Conservation (phyloP, 2,329 filamentous ascomycete species). For the Podosphaera fusca region DNA sequence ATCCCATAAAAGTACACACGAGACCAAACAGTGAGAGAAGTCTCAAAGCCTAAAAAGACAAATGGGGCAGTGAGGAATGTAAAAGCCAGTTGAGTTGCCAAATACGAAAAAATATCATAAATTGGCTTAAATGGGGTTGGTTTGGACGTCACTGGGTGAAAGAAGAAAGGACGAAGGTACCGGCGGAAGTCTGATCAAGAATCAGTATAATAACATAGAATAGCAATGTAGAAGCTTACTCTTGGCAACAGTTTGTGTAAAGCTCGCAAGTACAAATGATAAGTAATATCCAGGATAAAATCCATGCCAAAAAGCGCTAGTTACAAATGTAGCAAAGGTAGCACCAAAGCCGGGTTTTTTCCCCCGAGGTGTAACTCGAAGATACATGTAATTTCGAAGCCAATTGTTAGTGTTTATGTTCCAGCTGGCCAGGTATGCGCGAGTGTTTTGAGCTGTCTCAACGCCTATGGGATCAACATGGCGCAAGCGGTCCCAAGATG, state of each 20-base stretch:
- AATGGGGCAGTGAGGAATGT: constrained; percentile 71
- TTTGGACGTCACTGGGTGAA: constrained; percentile 49
- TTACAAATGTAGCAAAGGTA: constrained; percentile 79
- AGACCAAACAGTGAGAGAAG: constrained; percentile 54
- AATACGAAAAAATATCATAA: constrained; percentile 59
- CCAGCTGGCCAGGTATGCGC: constrained; percentile 77
- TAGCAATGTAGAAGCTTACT: constrained; percentile 31
- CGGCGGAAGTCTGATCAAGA: constrained; percentile 53
- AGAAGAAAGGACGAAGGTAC: constrained; percentile 75
- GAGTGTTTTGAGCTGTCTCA: constrained; percentile 80
- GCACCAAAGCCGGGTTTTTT: constrained; percentile 94
- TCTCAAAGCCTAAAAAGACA: constrained; percentile 49
- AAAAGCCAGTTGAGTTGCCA: constrained; percentile 63
- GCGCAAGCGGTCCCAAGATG: constrained; percentile 72
- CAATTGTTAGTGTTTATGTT: constrained; percentile 98
- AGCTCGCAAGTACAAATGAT: constrained; percentile 67
- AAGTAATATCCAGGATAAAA: constrained; percentile 96
- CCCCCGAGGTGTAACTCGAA: constrained; percentile 81
- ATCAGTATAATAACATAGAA: constrained; percentile 3
- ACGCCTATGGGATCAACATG: constrained; percentile 76
- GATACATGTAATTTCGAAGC: constrained; percentile 87
- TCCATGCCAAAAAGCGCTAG: constrained; percentile 92
- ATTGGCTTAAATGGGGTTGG: constrained; percentile 53
- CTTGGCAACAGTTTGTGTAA: constrained; percentile 84
- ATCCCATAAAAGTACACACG: constrained; percentile 77